Base-by-base conservation (phyloP, 1,284 basidiomycete species). In the Cutaneotrichosporon curvatum region DNA sequence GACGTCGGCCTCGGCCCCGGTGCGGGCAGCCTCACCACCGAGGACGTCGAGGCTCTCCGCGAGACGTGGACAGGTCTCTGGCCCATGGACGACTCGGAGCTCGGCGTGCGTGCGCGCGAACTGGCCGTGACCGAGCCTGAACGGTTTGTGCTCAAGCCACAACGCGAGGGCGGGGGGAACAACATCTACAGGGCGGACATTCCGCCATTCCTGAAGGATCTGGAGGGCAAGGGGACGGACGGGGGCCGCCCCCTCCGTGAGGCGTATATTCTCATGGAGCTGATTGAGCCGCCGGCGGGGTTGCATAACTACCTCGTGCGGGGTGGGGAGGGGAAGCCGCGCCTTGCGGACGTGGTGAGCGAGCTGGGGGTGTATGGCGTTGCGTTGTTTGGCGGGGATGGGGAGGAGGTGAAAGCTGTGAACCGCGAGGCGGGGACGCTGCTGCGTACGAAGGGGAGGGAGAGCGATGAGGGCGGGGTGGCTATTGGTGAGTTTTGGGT, bases 161-260 rank as follows among this genome's bases (percentile, higher is more conserved):
- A 97, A 69, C 79, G 92, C 16, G 89, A 98, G 74, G 94, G 95
- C 4, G 94, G 95, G 0, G 94, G 94, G 3, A 95, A 98, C 68
- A 98, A 98, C 63, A 80, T 97, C 20, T 98, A 97, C 73, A 84
- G 86, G 44, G 70, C 73, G 4, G 81, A 85, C 41, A 96, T 97
- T 45, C 87, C 85, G 0, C 58, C 74, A 0, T 90, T 90, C 68
- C 75, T 96, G 3, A 78, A 82, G 6, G 61, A 66, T 1, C 75
- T 95, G 0, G 71, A 74, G 38, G 76, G 81, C 21, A 44, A 48
- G n/a, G 11, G 20, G 9, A 34, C 37, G 19, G 37, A 47, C 2
- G 60, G 59, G 2, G 57, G 59, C 28, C 56, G 57, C 4, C 60
- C 60, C 5, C 54, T 56, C 49, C 64, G 60, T 40, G 62, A 68